phyloP scores from a whole-genome alignment of 768 basidiomycete genomes.

The Tylopilus balloui region DNA sequence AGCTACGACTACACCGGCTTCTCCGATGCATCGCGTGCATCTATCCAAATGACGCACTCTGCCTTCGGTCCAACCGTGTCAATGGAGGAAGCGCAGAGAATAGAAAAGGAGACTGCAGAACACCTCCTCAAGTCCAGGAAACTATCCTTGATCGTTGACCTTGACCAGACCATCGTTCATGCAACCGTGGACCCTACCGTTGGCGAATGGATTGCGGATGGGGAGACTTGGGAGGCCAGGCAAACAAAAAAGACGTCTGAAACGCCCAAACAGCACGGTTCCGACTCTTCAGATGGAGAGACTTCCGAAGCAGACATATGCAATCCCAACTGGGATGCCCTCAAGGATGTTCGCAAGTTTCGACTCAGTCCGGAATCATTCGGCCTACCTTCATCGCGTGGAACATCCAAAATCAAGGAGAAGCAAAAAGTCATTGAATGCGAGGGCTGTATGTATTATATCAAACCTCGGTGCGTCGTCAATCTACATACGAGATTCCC shows the following conservation, averaged over 20 bases:
- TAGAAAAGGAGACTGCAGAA: slow-evolving; percentile 78
- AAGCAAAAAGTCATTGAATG: slow-evolving; percentile 63
- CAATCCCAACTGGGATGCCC: slow-evolving; percentile 91
- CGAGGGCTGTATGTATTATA: slow-evolving; percentile 93
- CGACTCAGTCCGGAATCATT: slow-evolving; percentile 75
- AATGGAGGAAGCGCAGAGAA: slow-evolving; percentile 83
- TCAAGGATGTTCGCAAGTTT: slow-evolving; percentile 89
- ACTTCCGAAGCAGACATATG: slow-evolving; percentile 51
- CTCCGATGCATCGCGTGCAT: slow-evolving; percentile 80
- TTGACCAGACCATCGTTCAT: slow-evolving; percentile 98
- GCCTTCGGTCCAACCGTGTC: slow-evolving; percentile 90
- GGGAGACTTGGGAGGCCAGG: slow-evolving; percentile 71
- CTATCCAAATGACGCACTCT: slow-evolving; percentile 92
- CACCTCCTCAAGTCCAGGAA: slow-evolving; percentile 71
- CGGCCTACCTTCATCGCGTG: slow-evolving; percentile 42
- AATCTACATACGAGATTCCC: background rate
- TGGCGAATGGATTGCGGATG: slow-evolving; percentile 92
- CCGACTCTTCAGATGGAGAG: slow-evolving; percentile 38
- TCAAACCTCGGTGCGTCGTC: slow-evolving; percentile 82
- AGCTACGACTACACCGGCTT: slow-evolving; percentile 85
- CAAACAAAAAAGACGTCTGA: slow-evolving; percentile 42
- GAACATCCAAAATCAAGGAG: slow-evolving; percentile 43
- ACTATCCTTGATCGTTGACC: slow-evolving; percentile 94
- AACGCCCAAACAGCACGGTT: slow-evolving; percentile 27
- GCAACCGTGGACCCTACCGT: slow-evolving; percentile 98